Evolutionary conservation across 2,329 filamentous ascomycete species (phyloP), one percentile per base, ranked within the genome.

Genomic region (Alternaria viburni): DNA sequence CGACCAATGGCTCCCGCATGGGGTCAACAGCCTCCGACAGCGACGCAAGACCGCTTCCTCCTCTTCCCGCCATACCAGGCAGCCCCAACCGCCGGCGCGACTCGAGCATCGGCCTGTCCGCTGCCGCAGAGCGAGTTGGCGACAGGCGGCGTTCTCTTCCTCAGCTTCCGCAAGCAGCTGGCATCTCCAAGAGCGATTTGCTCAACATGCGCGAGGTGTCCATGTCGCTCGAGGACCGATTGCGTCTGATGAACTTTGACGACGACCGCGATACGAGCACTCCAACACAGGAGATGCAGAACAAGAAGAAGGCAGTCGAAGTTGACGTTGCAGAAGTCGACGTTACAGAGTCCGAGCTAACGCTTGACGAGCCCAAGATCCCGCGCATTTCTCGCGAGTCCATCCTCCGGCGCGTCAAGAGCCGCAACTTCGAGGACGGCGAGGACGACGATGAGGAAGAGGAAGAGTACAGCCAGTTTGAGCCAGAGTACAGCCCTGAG

Each of bases 321-420:
- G 72, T 77, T 10, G 67, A 81, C 21, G 79, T 82, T 12, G 77
- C 79, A 12, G 62, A 66, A 30, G 51, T 65, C 19, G 66, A 69
- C 10, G 68, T 77, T 19, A 79, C 77, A 15, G 78, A 75, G 30
- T 72, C 66, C n/a, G 76, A 77, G 43, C 51, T 76, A 21, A 65
- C 65, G 11, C 44, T 68, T 54, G 74, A 79, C 9, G 87, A 90
- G 61, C 91, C 90, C 70, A 85, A 91, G 68, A 82, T 91, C 13
- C 92, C 91, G 11, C 91, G 91, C 58, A 97, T 98, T 75, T 97
- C 95, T 9, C 89, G 95, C 41, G 96, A 98, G 77, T 97, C 94
- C 0, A 98, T 98, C 70, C 84, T 98, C 72, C 90, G 92, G 57
- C 93, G 95, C 66, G 90, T 97, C 59, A 93, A 96, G 77, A 92